Evolutionary conservation across 148 eudicot genomes (phyloP).

Genomic region (Rhododendron simsii): DNA sequence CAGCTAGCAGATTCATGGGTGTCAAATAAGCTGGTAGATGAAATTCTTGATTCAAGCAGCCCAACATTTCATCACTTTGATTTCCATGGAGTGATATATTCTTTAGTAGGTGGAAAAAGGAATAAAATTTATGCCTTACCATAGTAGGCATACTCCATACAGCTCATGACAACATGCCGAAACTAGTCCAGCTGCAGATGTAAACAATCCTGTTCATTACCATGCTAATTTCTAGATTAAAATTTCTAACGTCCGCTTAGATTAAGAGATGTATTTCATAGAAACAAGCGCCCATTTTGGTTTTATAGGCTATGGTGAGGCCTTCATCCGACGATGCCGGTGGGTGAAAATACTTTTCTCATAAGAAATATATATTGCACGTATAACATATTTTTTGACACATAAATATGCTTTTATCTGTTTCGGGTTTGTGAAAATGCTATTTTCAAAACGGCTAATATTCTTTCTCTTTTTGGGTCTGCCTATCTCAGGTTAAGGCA

Average conservation of each 20-base stretch:
- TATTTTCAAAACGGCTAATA: background rate
- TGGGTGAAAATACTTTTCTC: background rate
- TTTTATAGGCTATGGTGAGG: background rate
- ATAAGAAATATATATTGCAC: background rate
- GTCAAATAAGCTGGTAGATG: background rate
- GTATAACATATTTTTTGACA: background rate
- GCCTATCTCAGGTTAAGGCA: conserved; percentile 16
- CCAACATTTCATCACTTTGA: background rate
- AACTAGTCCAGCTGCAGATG: background rate
- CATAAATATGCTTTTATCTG: background rate
- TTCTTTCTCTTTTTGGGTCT: background rate
- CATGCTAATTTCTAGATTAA: background rate
- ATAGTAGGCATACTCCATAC: background rate
- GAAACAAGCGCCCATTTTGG: background rate
- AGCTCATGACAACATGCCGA: background rate
- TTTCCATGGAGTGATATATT: background rate
- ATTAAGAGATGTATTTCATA: background rate
- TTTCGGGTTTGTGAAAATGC: background rate
- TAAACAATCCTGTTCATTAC: background rate
- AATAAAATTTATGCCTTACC: background rate
- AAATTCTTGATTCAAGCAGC: background rate
- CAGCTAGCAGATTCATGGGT: background rate
- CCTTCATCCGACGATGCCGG: background rate
- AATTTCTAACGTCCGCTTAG: background rate
- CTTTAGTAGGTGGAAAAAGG: background rate